Conservation (phyloP, 352 stramenopile genomes). For the Pythium pyrilobum region DNA sequence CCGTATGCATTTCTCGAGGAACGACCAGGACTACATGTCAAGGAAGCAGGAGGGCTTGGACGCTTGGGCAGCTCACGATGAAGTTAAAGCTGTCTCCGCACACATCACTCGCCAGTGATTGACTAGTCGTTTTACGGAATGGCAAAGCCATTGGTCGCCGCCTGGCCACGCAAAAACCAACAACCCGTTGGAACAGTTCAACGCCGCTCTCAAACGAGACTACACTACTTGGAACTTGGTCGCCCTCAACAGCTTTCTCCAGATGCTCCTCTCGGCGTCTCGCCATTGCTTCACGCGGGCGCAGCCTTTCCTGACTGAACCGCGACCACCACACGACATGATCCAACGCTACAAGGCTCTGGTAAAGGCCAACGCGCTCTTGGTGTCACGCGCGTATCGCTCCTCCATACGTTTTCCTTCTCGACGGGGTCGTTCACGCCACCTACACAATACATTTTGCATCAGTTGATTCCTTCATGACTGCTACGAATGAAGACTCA, state of each 20-base stretch:
- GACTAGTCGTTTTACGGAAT: background rate
- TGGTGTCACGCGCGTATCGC: too few species aligned
- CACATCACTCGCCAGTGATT: conserved; percentile 1
- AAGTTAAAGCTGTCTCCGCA: background rate
- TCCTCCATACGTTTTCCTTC: too few species aligned
- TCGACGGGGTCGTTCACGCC: too few species aligned
- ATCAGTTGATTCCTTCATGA: too few species aligned
- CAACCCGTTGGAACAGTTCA: conserved; percentile 25
- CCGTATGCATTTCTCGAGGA: conserved; percentile 8
- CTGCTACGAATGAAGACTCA: too few species aligned
- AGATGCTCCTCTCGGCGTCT: background rate
- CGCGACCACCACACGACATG: too few species aligned
- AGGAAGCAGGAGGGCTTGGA: background rate
- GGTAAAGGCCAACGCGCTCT: too few species aligned
- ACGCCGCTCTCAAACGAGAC: conserved; percentile 19
- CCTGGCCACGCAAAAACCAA: conserved; percentile 16
- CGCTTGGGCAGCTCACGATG: background rate
- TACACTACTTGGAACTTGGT: conserved; percentile 9
- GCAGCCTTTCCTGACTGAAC: background rate
- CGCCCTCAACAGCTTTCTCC: conserved; percentile 7
- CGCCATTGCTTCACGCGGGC: background rate
- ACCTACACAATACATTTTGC: too few species aligned
- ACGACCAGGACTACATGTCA: background rate
- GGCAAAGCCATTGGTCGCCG: conserved; percentile 12
- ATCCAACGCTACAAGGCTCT: too few species aligned